Evolutionary conservation across 73 alveolate species (phyloP).

Genomic region (Symbiodinium natans): DNA sequence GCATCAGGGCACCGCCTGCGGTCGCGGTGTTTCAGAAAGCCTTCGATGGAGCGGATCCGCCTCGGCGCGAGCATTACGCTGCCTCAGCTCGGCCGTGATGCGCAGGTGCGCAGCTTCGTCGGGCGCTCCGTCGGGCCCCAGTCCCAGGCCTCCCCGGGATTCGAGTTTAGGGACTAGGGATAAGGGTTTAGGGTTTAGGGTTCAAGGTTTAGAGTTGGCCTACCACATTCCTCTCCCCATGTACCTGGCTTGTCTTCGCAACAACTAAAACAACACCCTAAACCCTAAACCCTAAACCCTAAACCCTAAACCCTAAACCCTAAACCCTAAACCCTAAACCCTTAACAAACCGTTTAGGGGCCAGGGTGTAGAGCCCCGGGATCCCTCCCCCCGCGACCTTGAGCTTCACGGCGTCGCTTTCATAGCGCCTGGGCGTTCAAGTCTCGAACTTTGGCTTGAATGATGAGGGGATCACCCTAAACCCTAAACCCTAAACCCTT

Average conservation of each 20-base stretch:
- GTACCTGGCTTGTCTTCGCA: neutral
- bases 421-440: constrained; percentile 31
- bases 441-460: too few relatives aligned
- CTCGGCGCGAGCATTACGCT: too few relatives aligned
- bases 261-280: neutral
- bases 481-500: too few relatives aligned
- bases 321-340: neutral
- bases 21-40: too few relatives aligned
- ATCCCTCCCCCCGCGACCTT: neutral
- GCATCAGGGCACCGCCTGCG: too few relatives aligned
- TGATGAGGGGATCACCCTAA: too few relatives aligned
- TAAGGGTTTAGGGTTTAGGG: neutral
- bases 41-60: too few relatives aligned
- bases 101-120: too few relatives aligned
- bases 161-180: neutral
- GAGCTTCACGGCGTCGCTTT: constrained; percentile 43
- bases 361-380: neutral
- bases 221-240: neutral
- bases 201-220: neutral
- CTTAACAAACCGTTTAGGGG: neutral
- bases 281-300: neutral
- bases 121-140: too few relatives aligned
- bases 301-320: neutral
- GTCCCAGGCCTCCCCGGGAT: too few relatives aligned
- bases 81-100: too few relatives aligned